Evolutionary conservation across 441 rosid species (phyloP), one percentile per base, ranked within the genome.

Genomic region (Gossypium davidsonii): DNA sequence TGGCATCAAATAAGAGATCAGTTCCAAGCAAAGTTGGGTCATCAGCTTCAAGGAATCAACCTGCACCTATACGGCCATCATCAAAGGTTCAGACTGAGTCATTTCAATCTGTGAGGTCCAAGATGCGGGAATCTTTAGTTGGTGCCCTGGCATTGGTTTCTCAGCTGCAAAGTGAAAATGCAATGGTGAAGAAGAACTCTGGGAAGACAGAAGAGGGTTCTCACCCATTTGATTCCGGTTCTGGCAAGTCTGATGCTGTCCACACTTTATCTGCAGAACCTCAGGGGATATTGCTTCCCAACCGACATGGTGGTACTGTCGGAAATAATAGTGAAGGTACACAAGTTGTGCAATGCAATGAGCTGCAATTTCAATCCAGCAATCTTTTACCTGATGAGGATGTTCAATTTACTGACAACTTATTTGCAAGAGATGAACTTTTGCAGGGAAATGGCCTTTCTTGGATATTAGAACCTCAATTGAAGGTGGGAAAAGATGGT

Each of bases 391-490:
- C 79, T 59, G 87, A 82, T 56, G 97, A 85, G 64, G 88, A 91
- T 79, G 80, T 79, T 82, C 78, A 93, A 64, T 86, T 91, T 71
- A 65, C 90, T 71, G 96, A 90, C 53, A 84, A 82, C 70, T 82
- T 91, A 74, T 89, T 89, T 85, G 84, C 85, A 65, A 91, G 78
- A 74, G 99, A 92, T 87, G 99, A 95, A 72, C 93, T 95, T 76
- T 82, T 95, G 83, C 97, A 95, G 76, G 98, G 96, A 69, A 92
- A 95, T 81, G 99, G 94, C 20, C 88, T 95, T 72, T 87, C 97
- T 52, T 95, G 98, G 98, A 89, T 88, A 8, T 69, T 90, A 84
- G 97, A 88, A 55, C 70, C 91, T 82, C 89, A 78, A 62, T 71
- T 81, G 71, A 76, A 75, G 44, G 70, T 73, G 67, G 25, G 44